Evolutionary conservation across 2,329 filamentous ascomycete genomes (phyloP).

Genomic region (Phaeophleospora eucalypticola): DNA sequence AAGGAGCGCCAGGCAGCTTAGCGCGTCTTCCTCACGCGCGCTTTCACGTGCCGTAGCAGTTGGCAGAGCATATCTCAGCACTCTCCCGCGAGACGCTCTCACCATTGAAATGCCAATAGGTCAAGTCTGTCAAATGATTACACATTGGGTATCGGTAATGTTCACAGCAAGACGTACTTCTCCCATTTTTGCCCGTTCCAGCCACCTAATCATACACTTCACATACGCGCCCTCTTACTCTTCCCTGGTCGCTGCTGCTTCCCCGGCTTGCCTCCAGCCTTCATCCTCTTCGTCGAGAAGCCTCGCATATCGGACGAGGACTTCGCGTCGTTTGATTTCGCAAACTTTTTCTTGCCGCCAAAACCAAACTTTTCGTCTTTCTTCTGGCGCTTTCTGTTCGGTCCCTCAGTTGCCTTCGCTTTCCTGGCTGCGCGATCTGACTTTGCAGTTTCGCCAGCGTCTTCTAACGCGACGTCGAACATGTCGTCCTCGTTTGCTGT

Average conservation of each 20-base stretch:
- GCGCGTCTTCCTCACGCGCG: neutral
- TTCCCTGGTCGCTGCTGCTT: slow-evolving; percentile 38
- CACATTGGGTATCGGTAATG: too few relatives aligned
- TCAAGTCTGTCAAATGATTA: too few relatives aligned
- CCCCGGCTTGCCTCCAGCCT: slow-evolving; percentile 46
- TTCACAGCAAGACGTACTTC: too few relatives aligned
- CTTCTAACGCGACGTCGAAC: slow-evolving; percentile 85
- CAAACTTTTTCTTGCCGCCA: slow-evolving; percentile 88
- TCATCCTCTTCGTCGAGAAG: slow-evolving; percentile 85
- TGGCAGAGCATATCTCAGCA: neutral
- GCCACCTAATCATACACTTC: neutral
- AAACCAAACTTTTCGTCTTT: slow-evolving; percentile 94
- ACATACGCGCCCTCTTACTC: slow-evolving; percentile 34
- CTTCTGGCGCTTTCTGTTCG: slow-evolving; percentile 76
- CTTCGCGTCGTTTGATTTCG: slow-evolving; percentile 83
- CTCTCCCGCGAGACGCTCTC: neutral
- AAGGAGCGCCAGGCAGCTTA: neutral
- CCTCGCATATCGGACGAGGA: slow-evolving; percentile 76
- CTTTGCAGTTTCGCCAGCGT: slow-evolving; percentile 52
- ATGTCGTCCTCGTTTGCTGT: slow-evolving; percentile 74
- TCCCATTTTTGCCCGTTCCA: too few relatives aligned
- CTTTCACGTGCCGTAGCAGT: neutral
- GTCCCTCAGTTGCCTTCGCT: slow-evolving; percentile 30
- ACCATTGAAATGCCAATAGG: too few relatives aligned
- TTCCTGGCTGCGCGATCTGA: slow-evolving; percentile 40